These are phyloP conservation scores for Penicillium sclerotiorum DNA, from an alignment of 2,329 filamentous ascomycete species.

Conservation along the genomic window DNA sequence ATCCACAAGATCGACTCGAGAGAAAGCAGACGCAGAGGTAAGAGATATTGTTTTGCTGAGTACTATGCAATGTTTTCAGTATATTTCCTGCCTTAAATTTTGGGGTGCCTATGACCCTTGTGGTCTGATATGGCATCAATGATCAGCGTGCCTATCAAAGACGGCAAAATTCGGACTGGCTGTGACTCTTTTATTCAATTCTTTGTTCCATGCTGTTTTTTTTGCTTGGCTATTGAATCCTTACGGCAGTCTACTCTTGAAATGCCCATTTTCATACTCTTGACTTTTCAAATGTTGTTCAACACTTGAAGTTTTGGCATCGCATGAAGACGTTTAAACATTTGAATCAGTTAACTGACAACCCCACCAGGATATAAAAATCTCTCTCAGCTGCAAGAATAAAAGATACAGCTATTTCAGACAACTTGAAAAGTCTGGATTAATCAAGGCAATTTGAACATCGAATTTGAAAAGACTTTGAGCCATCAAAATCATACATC, in stretches of 20 bases:
- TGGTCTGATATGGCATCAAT: not conserved
- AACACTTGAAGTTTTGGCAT: not conserved
- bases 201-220: not conserved
- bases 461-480: not conserved
- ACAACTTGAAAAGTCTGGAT: not conserved
- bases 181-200: not conserved
- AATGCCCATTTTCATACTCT: too few species aligned
- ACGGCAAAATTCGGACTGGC: constrained; percentile 8
- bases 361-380: constrained; percentile 10
- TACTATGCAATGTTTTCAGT: not conserved
- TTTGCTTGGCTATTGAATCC: not conserved
- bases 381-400: constrained; percentile 4
- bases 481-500: constrained; percentile 1
- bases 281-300: too few species aligned
- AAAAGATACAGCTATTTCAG: not conserved
- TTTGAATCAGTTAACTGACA: constrained; percentile 9
- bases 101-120: not conserved
- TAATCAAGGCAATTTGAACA: not conserved
- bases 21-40: constrained; percentile 20
- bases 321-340: not conserved
- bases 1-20: constrained; percentile 11
- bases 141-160: constrained; percentile 19
- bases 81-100: not conserved
- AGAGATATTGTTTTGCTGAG: constrained; percentile 3
- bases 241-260: too few species aligned